Conservation (phyloP, 345 rosid genomes). For the Salix purpurea region DNA sequence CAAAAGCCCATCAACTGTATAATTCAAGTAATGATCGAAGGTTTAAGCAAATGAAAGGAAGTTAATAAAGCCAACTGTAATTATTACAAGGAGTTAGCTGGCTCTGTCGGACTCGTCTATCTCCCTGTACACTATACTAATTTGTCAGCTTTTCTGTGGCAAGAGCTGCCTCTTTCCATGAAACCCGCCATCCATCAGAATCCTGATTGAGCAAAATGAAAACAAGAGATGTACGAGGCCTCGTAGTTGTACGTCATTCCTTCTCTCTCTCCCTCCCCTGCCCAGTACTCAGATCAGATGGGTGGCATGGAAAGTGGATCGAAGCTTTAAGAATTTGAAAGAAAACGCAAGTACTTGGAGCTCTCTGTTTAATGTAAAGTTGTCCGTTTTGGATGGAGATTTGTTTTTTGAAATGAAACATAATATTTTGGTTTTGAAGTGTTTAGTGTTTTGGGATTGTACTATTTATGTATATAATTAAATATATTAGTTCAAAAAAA, state of each 20-base stretch:
- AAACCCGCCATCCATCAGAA: neutral
- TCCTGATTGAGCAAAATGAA: neutral
- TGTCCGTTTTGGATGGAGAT: no score
- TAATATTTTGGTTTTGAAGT: no score
- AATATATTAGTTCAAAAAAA: no score
- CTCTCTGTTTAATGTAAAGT: neutral
- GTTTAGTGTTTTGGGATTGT: no score
- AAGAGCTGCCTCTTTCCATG: neutral
- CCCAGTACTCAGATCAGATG: neutral
- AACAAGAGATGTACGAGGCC: neutral
- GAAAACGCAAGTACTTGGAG: neutral
- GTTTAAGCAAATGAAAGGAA: neutral
- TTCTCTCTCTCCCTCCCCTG: neutral
- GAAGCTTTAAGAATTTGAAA: neutral
- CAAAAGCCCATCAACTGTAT: neutral
- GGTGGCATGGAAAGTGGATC: neutral
- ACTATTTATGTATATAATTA: no score
- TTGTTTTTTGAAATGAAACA: no score
- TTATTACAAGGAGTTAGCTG: conserved; percentile 2
- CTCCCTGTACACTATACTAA: neutral
- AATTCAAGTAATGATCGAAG: neutral
- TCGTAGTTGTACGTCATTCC: neutral
- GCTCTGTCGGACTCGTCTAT: neutral
- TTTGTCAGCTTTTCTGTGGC: conserved; percentile 1
- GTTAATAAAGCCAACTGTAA: neutral